Evolutionary conservation across 345 rosid genomes (phyloP).

Genomic region (Carallia pectinifolia): DNA sequence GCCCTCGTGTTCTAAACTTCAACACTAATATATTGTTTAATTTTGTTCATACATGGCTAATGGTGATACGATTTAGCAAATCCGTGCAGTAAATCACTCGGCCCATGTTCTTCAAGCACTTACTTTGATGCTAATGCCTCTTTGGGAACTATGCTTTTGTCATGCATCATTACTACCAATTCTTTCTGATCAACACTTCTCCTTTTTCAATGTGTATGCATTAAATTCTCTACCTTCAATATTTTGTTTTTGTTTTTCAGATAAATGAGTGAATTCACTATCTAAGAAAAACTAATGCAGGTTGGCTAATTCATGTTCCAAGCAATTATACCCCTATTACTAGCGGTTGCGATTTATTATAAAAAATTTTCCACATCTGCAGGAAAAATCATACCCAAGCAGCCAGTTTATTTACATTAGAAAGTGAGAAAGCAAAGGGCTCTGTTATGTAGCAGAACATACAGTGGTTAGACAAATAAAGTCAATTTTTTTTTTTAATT

Average conservation of each 20-base stretch:
- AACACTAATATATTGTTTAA: neutral
- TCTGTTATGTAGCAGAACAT: neutral
- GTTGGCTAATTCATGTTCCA: neutral
- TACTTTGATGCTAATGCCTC: slow-evolving; percentile 33
- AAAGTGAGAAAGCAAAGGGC: neutral
- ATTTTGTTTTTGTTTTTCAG: neutral
- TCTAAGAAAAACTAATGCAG: neutral
- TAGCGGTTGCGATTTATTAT: no score
- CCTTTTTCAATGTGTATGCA: neutral
- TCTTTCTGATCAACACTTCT: neutral
- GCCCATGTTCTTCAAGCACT: slow-evolving; percentile 35
- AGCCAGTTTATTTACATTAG: neutral
- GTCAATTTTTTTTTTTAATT: no score
- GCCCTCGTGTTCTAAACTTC: slow-evolving; percentile 25
- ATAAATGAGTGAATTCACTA: neutral
- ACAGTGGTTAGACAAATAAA: no score
- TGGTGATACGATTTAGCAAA: slow-evolving; percentile 19
- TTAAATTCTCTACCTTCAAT: neutral
- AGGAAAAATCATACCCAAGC: no score
- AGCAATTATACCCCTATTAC: neutral
- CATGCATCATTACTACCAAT: slow-evolving; percentile 1
- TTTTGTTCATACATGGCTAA: slow-evolving; percentile 1
- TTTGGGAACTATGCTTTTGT: slow-evolving; percentile 27
- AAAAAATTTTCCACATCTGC: no score
- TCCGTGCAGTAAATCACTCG: slow-evolving; percentile 38